phyloP scores from a whole-genome alignment of 768 basidiomycete genomes.

The Psilocybe tampanensis region DNA sequence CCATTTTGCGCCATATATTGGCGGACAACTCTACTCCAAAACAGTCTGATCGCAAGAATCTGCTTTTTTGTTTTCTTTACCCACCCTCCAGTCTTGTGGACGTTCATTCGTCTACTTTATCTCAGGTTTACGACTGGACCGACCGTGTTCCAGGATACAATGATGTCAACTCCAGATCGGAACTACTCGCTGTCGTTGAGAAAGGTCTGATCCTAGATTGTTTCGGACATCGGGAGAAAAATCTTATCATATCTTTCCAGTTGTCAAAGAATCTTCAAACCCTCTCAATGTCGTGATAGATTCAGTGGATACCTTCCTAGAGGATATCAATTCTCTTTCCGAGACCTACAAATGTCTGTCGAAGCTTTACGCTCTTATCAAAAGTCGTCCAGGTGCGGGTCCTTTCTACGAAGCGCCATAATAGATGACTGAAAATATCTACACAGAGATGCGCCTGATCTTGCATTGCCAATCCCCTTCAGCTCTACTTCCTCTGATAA shows the following conservation, averaged over 20 bases:
- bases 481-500: slow-evolving; percentile 54
- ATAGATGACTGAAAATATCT: not conserved
- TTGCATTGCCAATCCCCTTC: slow-evolving; percentile 56
- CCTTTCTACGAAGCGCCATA: not conserved
- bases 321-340: slow-evolving; percentile 58
- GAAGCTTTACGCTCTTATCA: slow-evolving; percentile 46
- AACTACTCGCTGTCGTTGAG: slow-evolving; percentile 44
- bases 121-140: slow-evolving; percentile 39
- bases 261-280: slow-evolving; percentile 38
- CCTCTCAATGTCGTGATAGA: slow-evolving; percentile 72
- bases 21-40: slow-evolving; percentile 18
- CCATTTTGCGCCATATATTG: slow-evolving; percentile 53
- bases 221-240: not conserved
- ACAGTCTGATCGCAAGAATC: slow-evolving; percentile 16
- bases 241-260: slow-evolving; percentile 12
- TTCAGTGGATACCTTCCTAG: slow-evolving; percentile 65
- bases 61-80: slow-evolving; percentile 62
- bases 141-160: slow-evolving; percentile 27
- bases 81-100: slow-evolving; percentile 45
- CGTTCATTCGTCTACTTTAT: slow-evolving; percentile 23
- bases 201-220: slow-evolving; percentile 33
- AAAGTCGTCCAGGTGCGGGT: slow-evolving; percentile 51
- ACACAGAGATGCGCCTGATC: slow-evolving; percentile 47
- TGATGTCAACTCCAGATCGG: slow-evolving; percentile 26
- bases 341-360: slow-evolving; percentile 55